phyloP scores from a whole-genome alignment of 306 rosid species.

The Vicia villosa region DNA sequence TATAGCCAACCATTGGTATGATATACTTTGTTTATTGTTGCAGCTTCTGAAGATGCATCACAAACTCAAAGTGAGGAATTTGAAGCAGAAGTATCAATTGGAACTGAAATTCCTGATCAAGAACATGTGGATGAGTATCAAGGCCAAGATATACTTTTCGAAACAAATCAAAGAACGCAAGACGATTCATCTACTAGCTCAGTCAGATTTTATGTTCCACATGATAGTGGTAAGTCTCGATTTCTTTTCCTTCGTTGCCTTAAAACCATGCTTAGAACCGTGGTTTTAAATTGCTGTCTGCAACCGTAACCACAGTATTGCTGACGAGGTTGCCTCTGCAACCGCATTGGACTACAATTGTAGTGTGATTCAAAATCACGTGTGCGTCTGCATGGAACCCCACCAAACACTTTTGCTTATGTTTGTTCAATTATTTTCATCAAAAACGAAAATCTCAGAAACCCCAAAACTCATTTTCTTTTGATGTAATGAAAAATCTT shows the following conservation, averaged over 20 bases:
- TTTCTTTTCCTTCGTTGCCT: conserved; percentile 20
- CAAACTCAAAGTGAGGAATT: conserved; percentile 55
- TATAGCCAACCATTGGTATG: conserved; percentile 4
- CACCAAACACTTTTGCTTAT: too few relatives aligned
- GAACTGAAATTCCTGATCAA: conserved; percentile 89
- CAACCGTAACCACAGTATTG: too few relatives aligned
- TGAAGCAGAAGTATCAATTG: conserved; percentile 80
- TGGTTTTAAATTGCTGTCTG: neutral
- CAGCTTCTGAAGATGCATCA: conserved; percentile 59
- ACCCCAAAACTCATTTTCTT: too few relatives aligned
- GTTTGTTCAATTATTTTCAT: too few relatives aligned
- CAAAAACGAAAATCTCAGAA: too few relatives aligned
- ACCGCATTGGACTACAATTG: too few relatives aligned
- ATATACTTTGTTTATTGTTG: conserved; percentile 27
- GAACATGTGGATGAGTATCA: conserved; percentile 64
- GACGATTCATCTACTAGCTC: conserved; percentile 63
- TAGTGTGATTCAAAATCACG: too few relatives aligned
- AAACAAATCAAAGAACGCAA: conserved; percentile 36
- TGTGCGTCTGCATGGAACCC: too few relatives aligned
- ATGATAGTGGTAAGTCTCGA: conserved; percentile 52
- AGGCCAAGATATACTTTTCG: conserved; percentile 45
- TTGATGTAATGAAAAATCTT: too few relatives aligned
- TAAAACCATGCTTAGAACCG: neutral
- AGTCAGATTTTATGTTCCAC: conserved; percentile 36
- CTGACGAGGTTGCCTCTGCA: too few relatives aligned